Percentiles rank a stretch among this genome's conserved stretches.
Conservation (phyloP, 2,329 filamentous ascomycete genomes). For the Ophiostoma sp. region DNA sequence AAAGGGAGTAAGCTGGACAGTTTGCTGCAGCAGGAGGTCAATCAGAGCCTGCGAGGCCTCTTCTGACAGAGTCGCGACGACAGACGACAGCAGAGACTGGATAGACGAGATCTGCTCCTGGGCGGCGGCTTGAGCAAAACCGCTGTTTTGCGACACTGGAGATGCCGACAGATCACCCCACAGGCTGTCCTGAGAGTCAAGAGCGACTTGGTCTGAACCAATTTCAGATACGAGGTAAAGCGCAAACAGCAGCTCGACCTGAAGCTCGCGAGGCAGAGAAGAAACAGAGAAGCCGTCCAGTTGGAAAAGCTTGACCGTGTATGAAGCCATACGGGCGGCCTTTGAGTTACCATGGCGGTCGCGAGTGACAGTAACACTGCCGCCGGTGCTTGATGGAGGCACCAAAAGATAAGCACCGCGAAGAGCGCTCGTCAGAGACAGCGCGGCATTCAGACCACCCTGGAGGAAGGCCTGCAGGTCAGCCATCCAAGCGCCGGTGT, state of each 20-base stretch:
- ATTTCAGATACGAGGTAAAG: constrained; percentile 49
- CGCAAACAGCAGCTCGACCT: constrained; percentile 48
- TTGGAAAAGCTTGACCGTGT: constrained; percentile 55
- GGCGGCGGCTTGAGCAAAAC: constrained; percentile 37
- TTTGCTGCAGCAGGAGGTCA: constrained; percentile 41
- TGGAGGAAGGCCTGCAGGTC: constrained; percentile 55
- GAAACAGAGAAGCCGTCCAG: constrained; percentile 37
- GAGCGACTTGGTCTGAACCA: constrained; percentile 50
- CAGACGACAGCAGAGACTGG: constrained; percentile 36
- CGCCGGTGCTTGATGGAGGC: constrained; percentile 21
- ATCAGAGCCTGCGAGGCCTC: constrained; percentile 36
- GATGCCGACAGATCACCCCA: constrained; percentile 40
- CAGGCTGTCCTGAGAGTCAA: constrained; percentile 41
- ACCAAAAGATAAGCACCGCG: constrained; percentile 64
- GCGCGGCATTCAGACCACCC: constrained; percentile 51
- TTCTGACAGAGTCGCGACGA: constrained; percentile 32
- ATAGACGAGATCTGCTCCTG: constrained; percentile 42
- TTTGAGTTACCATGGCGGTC: constrained; percentile 68
- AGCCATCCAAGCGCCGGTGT: constrained; percentile 57
- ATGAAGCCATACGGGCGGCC: constrained; percentile 70
- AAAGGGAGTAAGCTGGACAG: constrained; percentile 39
- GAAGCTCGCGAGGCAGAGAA: constrained; percentile 39
- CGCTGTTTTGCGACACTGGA: constrained; percentile 28
- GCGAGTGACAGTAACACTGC: constrained; percentile 39
- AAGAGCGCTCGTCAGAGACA: constrained; percentile 69